Conservation (phyloP, 768 basidiomycete species). For the Russula sp. region DNA sequence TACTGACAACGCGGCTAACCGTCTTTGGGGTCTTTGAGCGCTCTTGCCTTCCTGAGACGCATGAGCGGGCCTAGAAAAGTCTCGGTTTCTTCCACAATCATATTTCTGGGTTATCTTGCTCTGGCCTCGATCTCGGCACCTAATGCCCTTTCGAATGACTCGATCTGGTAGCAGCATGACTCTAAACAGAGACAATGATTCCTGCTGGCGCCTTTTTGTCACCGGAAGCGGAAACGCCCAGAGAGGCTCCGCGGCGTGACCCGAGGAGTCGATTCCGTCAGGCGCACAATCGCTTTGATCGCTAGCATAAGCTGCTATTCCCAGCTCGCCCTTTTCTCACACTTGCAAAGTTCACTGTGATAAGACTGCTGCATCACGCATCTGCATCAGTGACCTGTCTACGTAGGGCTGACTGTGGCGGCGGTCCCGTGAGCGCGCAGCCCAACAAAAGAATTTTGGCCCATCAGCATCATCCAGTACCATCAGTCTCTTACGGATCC, state of each 20-base stretch:
- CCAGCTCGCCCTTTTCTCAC: constrained; percentile 14
- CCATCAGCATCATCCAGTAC: constrained; percentile 3
- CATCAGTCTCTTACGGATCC: constrained; percentile 3
- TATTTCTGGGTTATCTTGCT: not conserved
- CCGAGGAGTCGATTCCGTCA: constrained; percentile 3
- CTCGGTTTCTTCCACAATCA: constrained; percentile 12
- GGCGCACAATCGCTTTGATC: constrained; percentile 16
- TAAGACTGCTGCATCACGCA: not conserved
- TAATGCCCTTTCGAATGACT: constrained; percentile 3
- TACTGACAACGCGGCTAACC: constrained; percentile 16
- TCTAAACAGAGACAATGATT: constrained; percentile 3
- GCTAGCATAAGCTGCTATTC: constrained; percentile 14
- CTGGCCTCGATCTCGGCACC: constrained; percentile 1
- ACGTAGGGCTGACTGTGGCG: not conserved
- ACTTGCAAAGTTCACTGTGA: not conserved
- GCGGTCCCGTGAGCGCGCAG: not conserved
- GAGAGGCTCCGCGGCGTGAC: constrained; percentile 13
- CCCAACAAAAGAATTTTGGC: not conserved
- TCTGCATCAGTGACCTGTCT: constrained; percentile 1
- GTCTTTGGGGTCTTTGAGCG: constrained; percentile 17
- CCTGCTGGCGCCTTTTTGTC: not conserved
- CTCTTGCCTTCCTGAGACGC: constrained; percentile 3
- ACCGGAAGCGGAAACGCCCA: constrained; percentile 2
- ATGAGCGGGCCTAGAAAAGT: constrained; percentile 13
- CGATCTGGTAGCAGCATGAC: constrained; percentile 10